Evolutionary conservation across 2,329 filamentous ascomycete genomes (phyloP).

Genomic region (Penicillium decumbens): DNA sequence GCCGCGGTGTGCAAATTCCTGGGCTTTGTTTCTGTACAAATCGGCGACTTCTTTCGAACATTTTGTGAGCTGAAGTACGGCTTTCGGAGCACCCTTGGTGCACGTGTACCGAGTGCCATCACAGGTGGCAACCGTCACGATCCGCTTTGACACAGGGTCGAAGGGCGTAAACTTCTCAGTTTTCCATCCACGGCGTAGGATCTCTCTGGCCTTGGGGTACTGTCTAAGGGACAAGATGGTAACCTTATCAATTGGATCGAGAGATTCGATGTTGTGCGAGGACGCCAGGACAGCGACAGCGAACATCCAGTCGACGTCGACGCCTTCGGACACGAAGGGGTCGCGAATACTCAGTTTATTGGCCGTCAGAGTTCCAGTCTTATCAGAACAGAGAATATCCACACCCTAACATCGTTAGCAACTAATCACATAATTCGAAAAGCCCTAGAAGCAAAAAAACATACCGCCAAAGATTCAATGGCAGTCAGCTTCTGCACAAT

Average conservation of each 20-base stretch:
- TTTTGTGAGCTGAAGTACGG: conserved; percentile 64
- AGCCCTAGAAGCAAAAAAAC: conserved; percentile 13
- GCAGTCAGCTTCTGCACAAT: conserved; percentile 77
- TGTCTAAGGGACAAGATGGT: conserved; percentile 69
- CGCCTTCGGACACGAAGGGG: conserved; percentile 70
- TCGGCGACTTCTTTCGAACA: conserved; percentile 61
- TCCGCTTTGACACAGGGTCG: conserved; percentile 75
- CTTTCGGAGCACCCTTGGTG: conserved; percentile 73
- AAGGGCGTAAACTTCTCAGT: conserved; percentile 68
- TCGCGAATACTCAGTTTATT: conserved; percentile 69
- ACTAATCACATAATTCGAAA: neutral
- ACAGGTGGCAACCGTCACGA: conserved; percentile 64
- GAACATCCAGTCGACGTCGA: conserved; percentile 81
- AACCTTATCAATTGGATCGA: conserved; percentile 76
- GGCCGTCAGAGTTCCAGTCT: conserved; percentile 66
- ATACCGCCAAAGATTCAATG: conserved; percentile 66
- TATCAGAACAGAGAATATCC: conserved; percentile 75
- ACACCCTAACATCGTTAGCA: conserved; percentile 49
- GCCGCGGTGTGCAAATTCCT: conserved; percentile 71
- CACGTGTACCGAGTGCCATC: conserved; percentile 67
- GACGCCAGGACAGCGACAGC: conserved; percentile 70
- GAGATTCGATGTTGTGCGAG: conserved; percentile 71
- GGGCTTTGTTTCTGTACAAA: conserved; percentile 66
- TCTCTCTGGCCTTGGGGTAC: conserved; percentile 70
- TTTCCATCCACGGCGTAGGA: conserved; percentile 67